A percentile compares a stretch with the other conserved stretches of the same genome.
These are phyloP conservation scores for Penicillium sp. DNA, from an alignment of 2,329 filamentous ascomycete species.

Conservation along the genomic window DNA sequence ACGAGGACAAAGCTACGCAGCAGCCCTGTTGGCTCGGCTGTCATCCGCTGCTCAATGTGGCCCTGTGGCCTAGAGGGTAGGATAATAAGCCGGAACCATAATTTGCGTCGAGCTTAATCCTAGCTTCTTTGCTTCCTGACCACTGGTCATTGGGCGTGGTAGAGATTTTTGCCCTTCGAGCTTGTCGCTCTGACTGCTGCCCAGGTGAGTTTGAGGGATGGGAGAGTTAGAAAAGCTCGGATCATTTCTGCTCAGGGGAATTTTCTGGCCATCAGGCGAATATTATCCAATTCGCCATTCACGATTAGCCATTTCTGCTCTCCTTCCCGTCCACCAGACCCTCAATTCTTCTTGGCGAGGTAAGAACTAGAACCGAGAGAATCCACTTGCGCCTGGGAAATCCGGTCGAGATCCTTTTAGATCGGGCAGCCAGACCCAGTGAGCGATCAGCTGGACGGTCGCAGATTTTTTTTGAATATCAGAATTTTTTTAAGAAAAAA, in stretches of 20 bases:
- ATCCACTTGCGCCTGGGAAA: background rate
- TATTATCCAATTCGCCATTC: background rate
- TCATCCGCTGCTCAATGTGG: background rate
- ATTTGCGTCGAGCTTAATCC: conserved; percentile 20
- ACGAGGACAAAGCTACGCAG: background rate
- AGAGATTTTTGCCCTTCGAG: background rate
- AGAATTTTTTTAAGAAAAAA: background rate
- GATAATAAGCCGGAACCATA: conserved; percentile 14
- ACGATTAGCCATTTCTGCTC: background rate
- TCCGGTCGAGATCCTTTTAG: background rate
- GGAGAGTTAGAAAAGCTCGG: background rate
- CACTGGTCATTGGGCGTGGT: background rate
- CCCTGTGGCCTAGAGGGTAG: background rate
- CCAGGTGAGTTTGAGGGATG: background rate
- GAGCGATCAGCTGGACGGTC: background rate
- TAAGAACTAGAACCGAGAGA: background rate
- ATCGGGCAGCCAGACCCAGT: background rate
- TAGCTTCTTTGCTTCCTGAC: background rate
- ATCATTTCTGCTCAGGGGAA: background rate
- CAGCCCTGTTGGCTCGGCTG: background rate
- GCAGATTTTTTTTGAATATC: background rate
- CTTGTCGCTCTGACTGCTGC: background rate
- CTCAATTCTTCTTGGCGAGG: background rate
- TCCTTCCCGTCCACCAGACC: background rate
- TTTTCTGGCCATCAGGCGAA: background rate